Base-by-base conservation (phyloP, 2,329 filamentous ascomycete species). In the Colletotrichum melonis region DNA sequence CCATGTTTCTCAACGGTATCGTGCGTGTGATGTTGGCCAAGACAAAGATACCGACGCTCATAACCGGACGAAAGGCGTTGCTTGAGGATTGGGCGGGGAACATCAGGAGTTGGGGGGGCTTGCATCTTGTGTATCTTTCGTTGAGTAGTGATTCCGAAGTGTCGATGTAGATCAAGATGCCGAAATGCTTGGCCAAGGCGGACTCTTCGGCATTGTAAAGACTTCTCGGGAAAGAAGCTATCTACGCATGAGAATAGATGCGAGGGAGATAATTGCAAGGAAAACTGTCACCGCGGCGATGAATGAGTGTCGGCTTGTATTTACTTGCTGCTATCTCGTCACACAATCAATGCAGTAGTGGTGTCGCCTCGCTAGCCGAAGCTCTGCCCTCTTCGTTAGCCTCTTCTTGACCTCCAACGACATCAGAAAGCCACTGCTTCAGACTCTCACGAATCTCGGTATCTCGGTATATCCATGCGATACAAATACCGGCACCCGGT, bases 401-500 rank as follows among this genome's bases (percentile, higher is more conserved):
- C 22, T 63, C 12, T 16, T 67, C 63, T 22, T 49, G 42, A 42
- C 30, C 24, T n/a, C 54, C 58, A 46, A 26, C 56, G 24, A 57
- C 60, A 52, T 49, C 72, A 12, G 42, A 62, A 5, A 55, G 46
- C 77, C 9, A 77, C 72, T 12, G 74, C 74, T 11, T 65, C 74
- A 28, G 67, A 6, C 75, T 74, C 26, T 79, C 64, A 46, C 79
- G 77, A 26, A 84, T 79, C 73, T 82, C 78, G 64, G 77, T 78
- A 73, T 85, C 84, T 19, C 84, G 78, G 63, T 84, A 82, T 32
- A 85, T 74, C 84, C 84, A 85, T 0, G 80, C 82, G 16, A 82
- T 75, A 42, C 81, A 84, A 8, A 80, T 78, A 12, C 83, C 84
- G 0, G 82, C 81, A 4, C 84, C 84, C 0, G 84, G 83, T 0